Evolutionary conservation across 306 rosid genomes (phyloP).

Genomic region (Mucuna pruriens): DNA sequence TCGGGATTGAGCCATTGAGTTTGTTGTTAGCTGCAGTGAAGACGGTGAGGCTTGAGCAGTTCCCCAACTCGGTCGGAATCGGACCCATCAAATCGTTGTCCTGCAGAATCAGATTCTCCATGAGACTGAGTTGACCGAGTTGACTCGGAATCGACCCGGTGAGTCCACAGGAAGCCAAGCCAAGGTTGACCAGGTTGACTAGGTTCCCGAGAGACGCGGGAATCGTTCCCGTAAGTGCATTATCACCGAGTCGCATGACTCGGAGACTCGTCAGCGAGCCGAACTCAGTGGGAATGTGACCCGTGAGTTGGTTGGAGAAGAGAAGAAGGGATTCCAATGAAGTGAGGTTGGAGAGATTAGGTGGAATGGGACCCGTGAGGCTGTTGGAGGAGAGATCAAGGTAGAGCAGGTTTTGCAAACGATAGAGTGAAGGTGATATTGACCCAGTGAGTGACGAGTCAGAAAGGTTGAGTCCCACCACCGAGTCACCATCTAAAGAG

Average conservation of each 20-base stretch:
- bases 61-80: conserved; percentile 79
- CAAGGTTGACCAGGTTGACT: conserved; percentile 59
- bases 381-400: conserved; percentile 84
- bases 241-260: conserved; percentile 83
- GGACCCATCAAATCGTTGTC: conserved; percentile 71
- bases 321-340: conserved; percentile 74
- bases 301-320: conserved; percentile 76
- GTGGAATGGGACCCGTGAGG: conserved; percentile 85
- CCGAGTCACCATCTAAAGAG: conserved; percentile 38
- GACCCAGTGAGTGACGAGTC: conserved; percentile 85
- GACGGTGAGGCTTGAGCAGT: conserved; percentile 72
- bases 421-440: conserved; percentile 66
- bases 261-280: conserved; percentile 71
- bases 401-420: conserved; percentile 62
- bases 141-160: conserved; percentile 70
- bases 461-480: conserved; percentile 78
- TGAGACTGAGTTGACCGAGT: conserved; percentile 64
- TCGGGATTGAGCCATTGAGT: conserved; percentile 76
- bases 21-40: conserved; percentile 71
- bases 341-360: conserved; percentile 64
- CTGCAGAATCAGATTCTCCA: conserved; percentile 66
- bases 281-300: conserved; percentile 67
- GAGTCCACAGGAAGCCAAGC: conserved; percentile 73
- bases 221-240: conserved; percentile 67
- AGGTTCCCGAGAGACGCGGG: conserved; percentile 79